phyloP scores from a whole-genome alignment of 352 stramenopile genomes.

The Pythium phragmiticola region DNA sequence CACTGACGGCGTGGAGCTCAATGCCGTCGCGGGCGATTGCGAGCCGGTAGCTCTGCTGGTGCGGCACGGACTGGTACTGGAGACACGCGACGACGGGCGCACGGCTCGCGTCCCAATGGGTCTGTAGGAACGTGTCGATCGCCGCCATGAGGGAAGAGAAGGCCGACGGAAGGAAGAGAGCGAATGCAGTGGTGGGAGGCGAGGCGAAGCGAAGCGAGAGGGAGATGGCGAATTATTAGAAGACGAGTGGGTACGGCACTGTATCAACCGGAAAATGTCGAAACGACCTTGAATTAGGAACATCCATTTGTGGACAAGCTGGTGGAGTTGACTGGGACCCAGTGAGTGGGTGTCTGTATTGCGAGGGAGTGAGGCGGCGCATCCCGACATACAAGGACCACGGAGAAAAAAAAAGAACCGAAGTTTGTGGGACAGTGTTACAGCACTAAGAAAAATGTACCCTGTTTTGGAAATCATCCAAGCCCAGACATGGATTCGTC shows the following conservation, averaged over 20 bases:
- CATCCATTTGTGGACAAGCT: neutral
- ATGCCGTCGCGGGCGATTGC: conserved; percentile 35
- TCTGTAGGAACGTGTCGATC: conserved; percentile 25
- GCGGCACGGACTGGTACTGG: conserved; percentile 15
- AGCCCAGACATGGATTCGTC: too few species aligned
- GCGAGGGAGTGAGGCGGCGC: neutral
- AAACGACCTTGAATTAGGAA: conserved; percentile 15
- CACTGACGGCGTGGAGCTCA: conserved; percentile 29
- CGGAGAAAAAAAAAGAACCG: conserved; percentile 5
- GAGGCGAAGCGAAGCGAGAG: neutral
- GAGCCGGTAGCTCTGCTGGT: conserved; percentile 27
- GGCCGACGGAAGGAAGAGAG: neutral
- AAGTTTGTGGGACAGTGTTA: conserved; percentile 2
- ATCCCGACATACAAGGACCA: conserved; percentile 4
- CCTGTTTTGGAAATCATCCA: neutral
- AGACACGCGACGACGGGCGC: conserved; percentile 24
- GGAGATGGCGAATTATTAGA: neutral
- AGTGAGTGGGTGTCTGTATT: conserved; percentile 4
- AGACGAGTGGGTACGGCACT: neutral
- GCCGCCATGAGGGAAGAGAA: neutral
- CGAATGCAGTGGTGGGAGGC: neutral
- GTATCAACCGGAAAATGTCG: neutral
- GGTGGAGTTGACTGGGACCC: neutral
- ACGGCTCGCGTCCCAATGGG: conserved; percentile 22
- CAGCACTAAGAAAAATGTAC: neutral